A percentile compares a stretch with the other conserved stretches of the same genome.
Evolutionary conservation across 2,329 filamentous ascomycete genomes (phyloP).

Genomic region (Calonectria pseudoreteaudii): DNA sequence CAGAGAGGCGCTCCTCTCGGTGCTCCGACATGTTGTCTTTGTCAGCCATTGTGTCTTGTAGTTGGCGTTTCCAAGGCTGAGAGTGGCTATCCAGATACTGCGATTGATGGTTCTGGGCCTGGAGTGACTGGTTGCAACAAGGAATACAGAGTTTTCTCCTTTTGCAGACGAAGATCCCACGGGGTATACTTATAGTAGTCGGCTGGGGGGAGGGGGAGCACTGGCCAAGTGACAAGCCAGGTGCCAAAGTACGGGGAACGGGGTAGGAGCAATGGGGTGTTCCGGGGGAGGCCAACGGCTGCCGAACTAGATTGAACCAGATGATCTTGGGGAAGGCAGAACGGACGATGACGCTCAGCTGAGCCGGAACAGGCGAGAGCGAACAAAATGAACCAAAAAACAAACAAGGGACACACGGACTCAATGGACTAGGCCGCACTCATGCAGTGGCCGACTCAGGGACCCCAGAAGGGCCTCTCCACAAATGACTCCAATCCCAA

Average conservation of each 20-base stretch:
- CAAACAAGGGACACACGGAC: slow-evolving; percentile 6
- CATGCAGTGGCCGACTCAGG: slow-evolving; percentile 14
- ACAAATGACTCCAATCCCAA: slow-evolving; percentile 16
- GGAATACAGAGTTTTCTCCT: slow-evolving; percentile 13
- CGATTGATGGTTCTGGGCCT: background rate
- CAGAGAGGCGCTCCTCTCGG: slow-evolving; percentile 29
- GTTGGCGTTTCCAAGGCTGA: background rate
- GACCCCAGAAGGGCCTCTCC: background rate
- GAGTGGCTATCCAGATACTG: background rate
- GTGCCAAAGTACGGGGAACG: slow-evolving; percentile 10
- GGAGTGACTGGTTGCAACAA: slow-evolving; percentile 4
- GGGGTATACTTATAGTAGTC: slow-evolving; percentile 20
- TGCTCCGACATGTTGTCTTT: slow-evolving; percentile 25
- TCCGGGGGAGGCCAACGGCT: slow-evolving; percentile 4
- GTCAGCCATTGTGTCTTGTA: background rate
- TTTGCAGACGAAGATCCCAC: slow-evolving; percentile 12
- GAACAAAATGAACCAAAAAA: background rate
- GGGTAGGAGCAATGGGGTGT: background rate
- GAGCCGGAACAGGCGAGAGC: background rate
- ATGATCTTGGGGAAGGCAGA: slow-evolving; percentile 1
- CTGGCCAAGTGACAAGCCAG: background rate
- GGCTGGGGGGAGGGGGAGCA: background rate
- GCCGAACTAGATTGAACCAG: background rate
- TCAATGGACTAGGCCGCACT: background rate
- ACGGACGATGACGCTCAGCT: slow-evolving; percentile 8